phyloP scores from a whole-genome alignment of 495 filamentous ascomycete species.

The Talaromyces nanjingensis region DNA sequence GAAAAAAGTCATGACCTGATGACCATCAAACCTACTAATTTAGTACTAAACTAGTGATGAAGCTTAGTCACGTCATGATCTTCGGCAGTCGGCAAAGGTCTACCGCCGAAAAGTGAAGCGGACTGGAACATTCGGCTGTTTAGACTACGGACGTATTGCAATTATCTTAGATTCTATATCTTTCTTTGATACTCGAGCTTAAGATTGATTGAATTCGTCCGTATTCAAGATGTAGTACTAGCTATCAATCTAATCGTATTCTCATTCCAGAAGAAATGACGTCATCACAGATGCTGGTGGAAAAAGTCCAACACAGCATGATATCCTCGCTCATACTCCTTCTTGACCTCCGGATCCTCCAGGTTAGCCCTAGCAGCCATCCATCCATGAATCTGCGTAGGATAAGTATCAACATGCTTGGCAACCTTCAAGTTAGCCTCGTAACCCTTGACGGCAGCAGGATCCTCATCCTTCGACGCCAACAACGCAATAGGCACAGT shows the following conservation, averaged over 20 bases:
- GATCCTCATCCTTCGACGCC: conserved; percentile 60
- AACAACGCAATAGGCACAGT: conserved; percentile 59
- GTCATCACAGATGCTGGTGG: conserved; percentile 58
- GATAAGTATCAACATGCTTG: conserved; percentile 74
- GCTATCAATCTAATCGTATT: neutral
- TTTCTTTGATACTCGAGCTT: neutral
- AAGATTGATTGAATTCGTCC: neutral
- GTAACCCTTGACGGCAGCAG: conserved; percentile 64
- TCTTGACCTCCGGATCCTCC: conserved; percentile 56
- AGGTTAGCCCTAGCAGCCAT: conserved; percentile 77
- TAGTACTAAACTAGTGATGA: neutral
- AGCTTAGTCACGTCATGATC: neutral
- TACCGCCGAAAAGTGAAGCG: neutral
- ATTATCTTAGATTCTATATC: neutral
- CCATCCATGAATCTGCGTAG: conserved; percentile 81
- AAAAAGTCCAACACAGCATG: conserved; percentile 68
- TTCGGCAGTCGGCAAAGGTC: neutral
- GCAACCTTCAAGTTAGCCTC: conserved; percentile 56
- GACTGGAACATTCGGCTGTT: neutral
- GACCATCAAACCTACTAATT: no score
- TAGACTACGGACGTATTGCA: neutral
- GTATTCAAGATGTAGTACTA: neutral
- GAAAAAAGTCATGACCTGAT: neutral
- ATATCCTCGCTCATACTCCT: conserved; percentile 77
- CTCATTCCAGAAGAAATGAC: neutral